Conservation (phyloP, 2,329 filamentous ascomycete species). For the Fusarium foetens region DNA sequence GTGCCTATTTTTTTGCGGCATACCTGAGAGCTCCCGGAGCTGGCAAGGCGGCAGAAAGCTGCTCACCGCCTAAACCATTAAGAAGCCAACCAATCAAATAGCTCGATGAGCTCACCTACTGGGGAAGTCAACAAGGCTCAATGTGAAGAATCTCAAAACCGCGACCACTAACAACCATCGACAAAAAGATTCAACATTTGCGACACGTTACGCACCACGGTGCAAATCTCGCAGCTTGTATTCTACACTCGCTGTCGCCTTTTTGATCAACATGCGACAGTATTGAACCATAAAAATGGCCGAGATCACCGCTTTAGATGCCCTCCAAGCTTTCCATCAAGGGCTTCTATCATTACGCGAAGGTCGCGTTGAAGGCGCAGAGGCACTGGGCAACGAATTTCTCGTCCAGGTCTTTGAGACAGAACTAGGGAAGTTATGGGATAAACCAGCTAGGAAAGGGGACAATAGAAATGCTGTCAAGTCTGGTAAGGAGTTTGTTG, state of each 20-base stretch:
- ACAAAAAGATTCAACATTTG: conserved; percentile 39
- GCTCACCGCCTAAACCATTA: conserved; percentile 23
- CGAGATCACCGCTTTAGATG: conserved; percentile 76
- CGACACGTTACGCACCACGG: conserved; percentile 39
- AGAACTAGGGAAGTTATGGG: conserved; percentile 76
- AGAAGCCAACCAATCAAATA: conserved; percentile 40
- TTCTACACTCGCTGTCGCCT: conserved; percentile 30
- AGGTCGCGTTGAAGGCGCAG: conserved; percentile 67
- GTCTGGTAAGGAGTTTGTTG: conserved; percentile 62
- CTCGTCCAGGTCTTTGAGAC: conserved; percentile 76
- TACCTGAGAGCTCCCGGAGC: conserved; percentile 8
- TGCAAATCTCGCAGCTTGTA: conserved; percentile 40
- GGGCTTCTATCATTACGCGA: conserved; percentile 83
- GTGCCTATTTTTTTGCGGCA: neutral
- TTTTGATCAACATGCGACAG: conserved; percentile 59
- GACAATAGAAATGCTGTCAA: conserved; percentile 77
- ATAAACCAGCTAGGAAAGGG: conserved; percentile 79
- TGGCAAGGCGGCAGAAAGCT: conserved; percentile 48
- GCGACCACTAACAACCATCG: conserved; percentile 39
- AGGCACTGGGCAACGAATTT: conserved; percentile 76
- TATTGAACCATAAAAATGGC: conserved; percentile 68
- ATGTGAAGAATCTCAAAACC: conserved; percentile 46
- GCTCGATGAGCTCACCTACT: conserved; percentile 33
- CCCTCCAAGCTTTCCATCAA: conserved; percentile 85
- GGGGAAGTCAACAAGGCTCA: conserved; percentile 46